Percentiles rank a stretch among this genome's conserved stretches.
Evolutionary conservation across 305 asterid genomes (phyloP).

Genomic region (Rubia peregrina): DNA sequence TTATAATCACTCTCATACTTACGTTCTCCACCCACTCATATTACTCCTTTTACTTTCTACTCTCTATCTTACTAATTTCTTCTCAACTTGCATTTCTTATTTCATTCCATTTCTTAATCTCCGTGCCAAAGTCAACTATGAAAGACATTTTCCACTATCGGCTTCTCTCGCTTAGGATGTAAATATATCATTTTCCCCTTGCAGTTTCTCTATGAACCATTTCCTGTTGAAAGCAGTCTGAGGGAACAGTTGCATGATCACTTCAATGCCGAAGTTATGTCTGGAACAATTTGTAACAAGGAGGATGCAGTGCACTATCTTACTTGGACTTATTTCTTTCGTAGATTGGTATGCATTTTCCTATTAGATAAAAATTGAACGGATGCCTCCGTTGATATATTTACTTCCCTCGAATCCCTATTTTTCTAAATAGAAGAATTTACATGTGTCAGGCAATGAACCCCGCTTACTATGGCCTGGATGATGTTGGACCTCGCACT

Average conservation of each 20-base stretch:
- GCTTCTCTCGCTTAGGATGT: constrained; percentile 13
- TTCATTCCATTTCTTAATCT: background rate
- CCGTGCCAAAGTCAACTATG: background rate
- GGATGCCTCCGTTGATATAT: background rate
- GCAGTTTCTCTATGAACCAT: constrained; percentile 98
- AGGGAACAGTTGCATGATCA: constrained; percentile 94
- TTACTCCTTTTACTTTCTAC: background rate
- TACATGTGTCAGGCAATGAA: constrained; percentile 54
- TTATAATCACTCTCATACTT: background rate
- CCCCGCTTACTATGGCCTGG: constrained; percentile 93
- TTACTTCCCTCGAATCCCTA: background rate
- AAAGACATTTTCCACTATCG: background rate
- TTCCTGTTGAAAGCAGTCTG: constrained; percentile 99
- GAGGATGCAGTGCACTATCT: constrained; percentile 96
- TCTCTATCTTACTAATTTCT: background rate
- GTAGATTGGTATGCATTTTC: constrained; percentile 67
- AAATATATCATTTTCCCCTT: constrained; percentile 10
- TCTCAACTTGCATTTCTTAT: background rate
- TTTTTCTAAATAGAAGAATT: background rate
- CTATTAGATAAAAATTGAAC: background rate
- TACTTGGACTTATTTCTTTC: constrained; percentile 96
- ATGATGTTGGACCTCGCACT: constrained; percentile 69
- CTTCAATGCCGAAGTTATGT: constrained; percentile 93
- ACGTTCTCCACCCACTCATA: background rate
- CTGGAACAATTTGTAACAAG: constrained; percentile 87